Conservation (phyloP, 176 grass and related monocot genomes). For the Oryza rufipogon region DNA sequence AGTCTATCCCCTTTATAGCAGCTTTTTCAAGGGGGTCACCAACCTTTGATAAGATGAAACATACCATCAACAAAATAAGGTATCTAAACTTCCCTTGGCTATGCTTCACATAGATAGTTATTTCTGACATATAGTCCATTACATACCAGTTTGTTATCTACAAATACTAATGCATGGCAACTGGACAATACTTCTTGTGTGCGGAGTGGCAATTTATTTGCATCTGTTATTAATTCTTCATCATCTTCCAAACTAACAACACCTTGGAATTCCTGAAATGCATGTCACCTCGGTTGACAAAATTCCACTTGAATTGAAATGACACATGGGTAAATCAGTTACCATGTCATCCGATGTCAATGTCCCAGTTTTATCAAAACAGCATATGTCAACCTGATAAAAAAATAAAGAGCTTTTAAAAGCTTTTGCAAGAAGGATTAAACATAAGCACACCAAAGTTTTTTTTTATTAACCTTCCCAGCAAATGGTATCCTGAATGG, state of each 20-base stretch:
- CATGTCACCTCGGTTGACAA: conserved; percentile 16
- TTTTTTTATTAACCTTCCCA: conserved; percentile 80
- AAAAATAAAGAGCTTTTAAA: conserved; percentile 38
- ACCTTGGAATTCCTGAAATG: conserved; percentile 98
- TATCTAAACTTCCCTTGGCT: conserved; percentile 16
- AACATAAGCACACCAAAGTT: conserved; percentile 19
- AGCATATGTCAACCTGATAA: conserved; percentile 97
- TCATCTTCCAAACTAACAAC: conserved; percentile 79
- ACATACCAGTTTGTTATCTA: conserved; percentile 95
- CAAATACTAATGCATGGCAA: conserved; percentile 97
- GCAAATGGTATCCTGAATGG: conserved; percentile 99
- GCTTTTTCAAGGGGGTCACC: conserved; percentile 99
- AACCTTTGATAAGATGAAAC: conserved; percentile 65
- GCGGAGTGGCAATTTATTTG: conserved; percentile 69
- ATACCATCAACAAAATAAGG: conserved; percentile 31
- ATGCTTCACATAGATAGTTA: conserved; percentile 21
- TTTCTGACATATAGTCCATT: conserved; percentile 12
- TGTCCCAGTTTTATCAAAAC: conserved; percentile 98
- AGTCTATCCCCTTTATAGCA: conserved; percentile 97
- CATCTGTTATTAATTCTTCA: conserved; percentile 71
- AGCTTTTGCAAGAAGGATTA: conserved; percentile 32
- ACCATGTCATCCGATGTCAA: conserved; percentile 99
- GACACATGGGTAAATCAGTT: conserved; percentile 26
- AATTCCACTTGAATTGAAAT: not conserved
- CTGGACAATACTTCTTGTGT: conserved; percentile 82